Percentiles rank a stretch among this genome's conserved stretches.
These are phyloP conservation scores for Anthracocystis walkeri DNA, from an alignment of 1,284 basidiomycete species.

Conservation along the genomic window DNA sequence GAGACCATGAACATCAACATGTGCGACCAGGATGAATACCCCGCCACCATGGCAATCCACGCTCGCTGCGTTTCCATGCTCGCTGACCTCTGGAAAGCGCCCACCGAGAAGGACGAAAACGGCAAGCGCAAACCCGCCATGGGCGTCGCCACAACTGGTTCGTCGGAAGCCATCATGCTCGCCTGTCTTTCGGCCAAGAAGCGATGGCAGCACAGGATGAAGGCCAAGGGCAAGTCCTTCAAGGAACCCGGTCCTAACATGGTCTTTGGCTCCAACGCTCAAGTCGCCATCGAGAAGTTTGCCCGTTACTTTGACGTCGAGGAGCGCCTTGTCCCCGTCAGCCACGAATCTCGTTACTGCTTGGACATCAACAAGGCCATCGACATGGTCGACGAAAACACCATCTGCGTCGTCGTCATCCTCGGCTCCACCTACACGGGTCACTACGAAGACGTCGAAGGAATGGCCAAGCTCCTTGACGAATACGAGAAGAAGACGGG, in stretches of 20 bases:
- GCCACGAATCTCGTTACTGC: conserved; percentile 73
- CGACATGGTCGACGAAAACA: conserved; percentile 91
- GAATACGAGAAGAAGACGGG: conserved; percentile 86
- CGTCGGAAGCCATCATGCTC: conserved; percentile 88
- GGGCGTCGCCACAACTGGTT: conserved; percentile 88
- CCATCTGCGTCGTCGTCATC: conserved; percentile 73
- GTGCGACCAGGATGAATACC: conserved; percentile 92
- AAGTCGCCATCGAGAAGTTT: conserved; percentile 73
- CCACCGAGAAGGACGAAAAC: conserved; percentile 43
- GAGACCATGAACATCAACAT: conserved; percentile 79
- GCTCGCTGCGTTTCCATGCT: conserved; percentile 79
- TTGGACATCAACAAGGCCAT: conserved; percentile 86
- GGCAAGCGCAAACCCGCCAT: conserved; percentile 60
- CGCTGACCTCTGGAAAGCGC: conserved; percentile 90
- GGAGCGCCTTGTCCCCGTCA: conserved; percentile 64
- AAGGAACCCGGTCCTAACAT: conserved; percentile 75
- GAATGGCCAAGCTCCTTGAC: conserved; percentile 86
- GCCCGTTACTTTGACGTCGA: conserved; percentile 93
- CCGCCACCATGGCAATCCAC: conserved; percentile 70
- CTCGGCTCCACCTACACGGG: conserved; percentile 85
- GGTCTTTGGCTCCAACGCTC: conserved; percentile 84
- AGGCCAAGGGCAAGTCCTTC: conserved; percentile 76
- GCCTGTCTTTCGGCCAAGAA: conserved; percentile 95
- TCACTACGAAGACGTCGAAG: conserved; percentile 90
- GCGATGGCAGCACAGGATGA: conserved; percentile 89